A percentile compares a stretch with the other conserved stretches of the same genome.
These are phyloP conservation scores for Populus pruinosa DNA, from an alignment of 345 rosid species.

Conservation along the genomic window DNA sequence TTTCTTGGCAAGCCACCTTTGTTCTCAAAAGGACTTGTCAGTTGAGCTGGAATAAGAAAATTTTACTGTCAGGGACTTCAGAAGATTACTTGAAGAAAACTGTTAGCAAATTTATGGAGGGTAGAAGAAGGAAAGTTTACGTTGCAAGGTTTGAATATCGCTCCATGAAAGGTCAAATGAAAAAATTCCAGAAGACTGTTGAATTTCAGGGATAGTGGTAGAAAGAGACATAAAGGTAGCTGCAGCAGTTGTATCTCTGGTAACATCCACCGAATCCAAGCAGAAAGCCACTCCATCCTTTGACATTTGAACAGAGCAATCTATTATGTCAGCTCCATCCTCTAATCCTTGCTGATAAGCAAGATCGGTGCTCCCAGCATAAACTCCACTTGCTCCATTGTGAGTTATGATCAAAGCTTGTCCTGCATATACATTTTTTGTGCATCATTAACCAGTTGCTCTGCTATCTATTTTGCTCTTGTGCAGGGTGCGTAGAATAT, in stretches of 20 bases:
- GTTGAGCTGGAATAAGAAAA: conserved; percentile 59
- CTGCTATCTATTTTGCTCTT: not conserved
- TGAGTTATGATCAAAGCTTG: conserved; percentile 55
- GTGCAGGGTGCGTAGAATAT: not conserved
- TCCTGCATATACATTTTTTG: conserved; percentile 21
- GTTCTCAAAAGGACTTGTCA: conserved; percentile 48
- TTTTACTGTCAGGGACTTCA: not conserved
- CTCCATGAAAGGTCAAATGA: conserved; percentile 87
- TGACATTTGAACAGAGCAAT: conserved; percentile 81
- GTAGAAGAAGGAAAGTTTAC: conserved; percentile 31
- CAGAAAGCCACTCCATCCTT: conserved; percentile 85
- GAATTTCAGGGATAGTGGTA: conserved; percentile 59
- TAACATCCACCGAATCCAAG: conserved; percentile 56
- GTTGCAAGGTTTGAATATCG: conserved; percentile 73
- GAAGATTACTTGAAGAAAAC: not conserved
- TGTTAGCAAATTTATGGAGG: not conserved
- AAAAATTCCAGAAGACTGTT: conserved; percentile 56
- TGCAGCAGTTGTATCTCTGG: conserved; percentile 53
- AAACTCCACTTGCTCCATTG: conserved; percentile 83
- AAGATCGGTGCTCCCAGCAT: conserved; percentile 78
- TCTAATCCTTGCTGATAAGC: conserved; percentile 74
- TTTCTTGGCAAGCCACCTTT: conserved; percentile 39
- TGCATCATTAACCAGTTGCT: not conserved
- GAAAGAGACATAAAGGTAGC: conserved; percentile 51
- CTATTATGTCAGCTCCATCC: conserved; percentile 78